A percentile compares a stretch with the other conserved stretches of the same genome.
Evolutionary conservation across 345 rosid genomes (phyloP).

Genomic region (Acer yangbiense): DNA sequence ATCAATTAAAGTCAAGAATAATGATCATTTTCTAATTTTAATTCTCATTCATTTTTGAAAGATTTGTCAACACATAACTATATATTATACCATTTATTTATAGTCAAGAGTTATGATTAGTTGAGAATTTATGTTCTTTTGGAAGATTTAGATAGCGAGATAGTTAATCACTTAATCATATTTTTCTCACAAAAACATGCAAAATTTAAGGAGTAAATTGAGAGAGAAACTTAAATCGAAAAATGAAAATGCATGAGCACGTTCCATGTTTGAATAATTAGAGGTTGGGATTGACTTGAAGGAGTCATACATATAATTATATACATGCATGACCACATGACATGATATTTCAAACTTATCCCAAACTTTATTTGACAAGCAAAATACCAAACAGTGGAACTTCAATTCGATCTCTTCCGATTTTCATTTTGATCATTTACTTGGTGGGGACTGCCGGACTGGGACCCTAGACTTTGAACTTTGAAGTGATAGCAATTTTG

Average conservation of each 20-base stretch:
- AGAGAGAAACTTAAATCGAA: not conserved
- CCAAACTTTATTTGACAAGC: conserved; percentile 18
- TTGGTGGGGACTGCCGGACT: not conserved
- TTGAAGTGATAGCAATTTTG: not conserved
- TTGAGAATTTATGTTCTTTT: no score
- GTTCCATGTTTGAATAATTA: not conserved
- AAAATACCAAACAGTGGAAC: not conserved
- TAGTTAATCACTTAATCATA: not conserved
- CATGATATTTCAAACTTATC: conserved; percentile 1
- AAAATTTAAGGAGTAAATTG: conserved; percentile 6
- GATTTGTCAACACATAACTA: no score
- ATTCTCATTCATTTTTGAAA: no score
- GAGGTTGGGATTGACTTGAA: no score
- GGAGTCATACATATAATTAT: no score
- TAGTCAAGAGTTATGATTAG: no score
- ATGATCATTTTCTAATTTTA: no score
- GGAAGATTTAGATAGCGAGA: not conserved
- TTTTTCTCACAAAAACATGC: not conserved
- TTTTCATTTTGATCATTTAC: not conserved
- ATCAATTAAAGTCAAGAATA: no score
- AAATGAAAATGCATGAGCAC: not conserved
- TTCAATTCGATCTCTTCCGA: not conserved
- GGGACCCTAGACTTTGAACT: not conserved
- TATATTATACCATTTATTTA: no score
- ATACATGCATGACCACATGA: not conserved